Conservation (phyloP, 441 rosid species). For the Populus hybrid region DNA sequence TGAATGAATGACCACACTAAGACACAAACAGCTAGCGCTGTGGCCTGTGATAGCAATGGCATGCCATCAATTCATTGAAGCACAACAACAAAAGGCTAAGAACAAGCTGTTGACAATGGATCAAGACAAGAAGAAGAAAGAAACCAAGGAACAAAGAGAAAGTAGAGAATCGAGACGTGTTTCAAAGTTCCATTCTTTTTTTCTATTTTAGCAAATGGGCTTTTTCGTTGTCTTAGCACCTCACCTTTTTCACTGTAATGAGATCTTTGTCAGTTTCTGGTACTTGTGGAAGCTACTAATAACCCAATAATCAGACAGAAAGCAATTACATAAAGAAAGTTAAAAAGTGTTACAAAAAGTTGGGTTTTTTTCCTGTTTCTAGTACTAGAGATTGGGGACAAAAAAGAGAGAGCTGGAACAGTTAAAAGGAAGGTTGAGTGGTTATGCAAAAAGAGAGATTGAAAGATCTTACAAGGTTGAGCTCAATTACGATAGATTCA, state of each 20-base stretch:
- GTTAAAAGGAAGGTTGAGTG: background rate
- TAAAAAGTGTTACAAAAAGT: too few species aligned
- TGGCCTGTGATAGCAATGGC: slow-evolving; percentile 22
- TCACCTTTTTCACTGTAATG: slow-evolving; percentile 20
- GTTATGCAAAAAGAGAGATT: background rate
- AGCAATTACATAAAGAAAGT: slow-evolving; percentile 4
- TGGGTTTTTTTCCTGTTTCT: background rate
- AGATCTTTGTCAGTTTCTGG: slow-evolving; percentile 42
- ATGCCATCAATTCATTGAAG: slow-evolving; percentile 20
- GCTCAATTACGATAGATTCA: slow-evolving; percentile 12
- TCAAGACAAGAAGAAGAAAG: slow-evolving; percentile 33
- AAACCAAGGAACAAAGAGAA: slow-evolving; percentile 26
- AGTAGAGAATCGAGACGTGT: slow-evolving; percentile 13
- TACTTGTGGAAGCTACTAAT: slow-evolving; percentile 32
- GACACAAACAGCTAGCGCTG: slow-evolving; percentile 17
- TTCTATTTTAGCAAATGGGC: background rate
- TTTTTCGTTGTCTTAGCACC: slow-evolving; percentile 11
- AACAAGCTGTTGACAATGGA: slow-evolving; percentile 22
- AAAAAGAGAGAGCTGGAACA: background rate
- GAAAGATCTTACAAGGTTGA: slow-evolving; percentile 5
- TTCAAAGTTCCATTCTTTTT: slow-evolving; percentile 15
- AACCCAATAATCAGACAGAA: slow-evolving; percentile 32
- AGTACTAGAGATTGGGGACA: background rate
- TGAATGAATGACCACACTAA: slow-evolving; percentile 26
- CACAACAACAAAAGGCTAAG: slow-evolving; percentile 22